phyloP scores from a whole-genome alignment of 2,329 filamentous ascomycete species.

The Rutstroemia sydowiana region DNA sequence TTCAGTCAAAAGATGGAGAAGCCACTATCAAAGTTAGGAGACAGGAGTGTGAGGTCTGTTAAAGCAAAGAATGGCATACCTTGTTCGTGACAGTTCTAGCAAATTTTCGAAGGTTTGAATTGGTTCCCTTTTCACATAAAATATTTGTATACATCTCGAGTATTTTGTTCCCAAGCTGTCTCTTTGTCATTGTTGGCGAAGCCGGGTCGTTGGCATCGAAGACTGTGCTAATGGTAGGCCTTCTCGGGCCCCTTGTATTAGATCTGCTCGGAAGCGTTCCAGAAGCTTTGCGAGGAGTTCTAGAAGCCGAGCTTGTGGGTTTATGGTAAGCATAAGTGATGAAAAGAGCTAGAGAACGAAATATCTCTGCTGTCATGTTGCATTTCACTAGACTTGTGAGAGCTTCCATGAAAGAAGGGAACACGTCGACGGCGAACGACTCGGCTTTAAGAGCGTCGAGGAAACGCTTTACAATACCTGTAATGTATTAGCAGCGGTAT shows the following conservation, averaged over 20 bases:
- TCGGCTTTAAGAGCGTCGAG: slow-evolving; percentile 88
- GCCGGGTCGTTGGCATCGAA: slow-evolving; percentile 28
- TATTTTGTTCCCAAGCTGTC: slow-evolving; percentile 66
- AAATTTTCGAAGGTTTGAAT: slow-evolving; percentile 72
- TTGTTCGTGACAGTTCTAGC: slow-evolving; percentile 93
- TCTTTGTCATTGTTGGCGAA: slow-evolving; percentile 47
- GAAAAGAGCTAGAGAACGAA: slow-evolving; percentile 81
- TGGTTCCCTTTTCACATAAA: slow-evolving; percentile 65
- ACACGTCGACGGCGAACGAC: slow-evolving; percentile 60
- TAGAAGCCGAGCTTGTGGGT: slow-evolving; percentile 39
- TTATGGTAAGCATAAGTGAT: slow-evolving; percentile 85
- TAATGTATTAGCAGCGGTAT: slow-evolving; percentile 12
- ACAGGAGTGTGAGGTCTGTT: slow-evolving; percentile 4
- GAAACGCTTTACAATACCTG: slow-evolving; percentile 82
- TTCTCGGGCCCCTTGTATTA: slow-evolving; percentile 26
- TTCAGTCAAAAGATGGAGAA: slow-evolving; percentile 84
- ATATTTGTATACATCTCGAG: slow-evolving; percentile 71
- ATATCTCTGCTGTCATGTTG: slow-evolving; percentile 75
- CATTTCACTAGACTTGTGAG: slow-evolving; percentile 74
- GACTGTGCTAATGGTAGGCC: slow-evolving; percentile 24
- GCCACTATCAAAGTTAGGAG: slow-evolving; percentile 56
- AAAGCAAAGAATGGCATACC: slow-evolving; percentile 41
- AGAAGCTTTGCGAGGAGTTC: slow-evolving; percentile 44
- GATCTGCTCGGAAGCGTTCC: slow-evolving; percentile 36
- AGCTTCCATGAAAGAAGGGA: slow-evolving; percentile 69